Percentiles rank a stretch among this genome's conserved stretches.
Conservation (phyloP, 352 stramenopile species). For the Phytophthora podocarpi region DNA sequence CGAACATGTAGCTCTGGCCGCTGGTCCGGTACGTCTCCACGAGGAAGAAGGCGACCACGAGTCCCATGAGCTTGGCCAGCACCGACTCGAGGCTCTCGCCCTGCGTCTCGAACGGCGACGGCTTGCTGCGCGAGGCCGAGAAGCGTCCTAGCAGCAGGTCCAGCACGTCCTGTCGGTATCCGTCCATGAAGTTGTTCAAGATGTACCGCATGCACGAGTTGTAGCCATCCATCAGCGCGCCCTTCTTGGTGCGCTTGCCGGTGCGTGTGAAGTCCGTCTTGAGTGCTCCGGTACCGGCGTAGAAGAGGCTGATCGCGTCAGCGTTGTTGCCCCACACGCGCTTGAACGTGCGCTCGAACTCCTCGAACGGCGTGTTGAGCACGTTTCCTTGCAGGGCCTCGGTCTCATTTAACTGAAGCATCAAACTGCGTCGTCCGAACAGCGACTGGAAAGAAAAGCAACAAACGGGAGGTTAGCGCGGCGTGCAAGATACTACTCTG, state of each 20-base stretch:
- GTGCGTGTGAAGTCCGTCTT: slow-evolving; percentile 97
- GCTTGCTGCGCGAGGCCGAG: slow-evolving; percentile 52
- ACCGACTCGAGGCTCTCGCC: slow-evolving; percentile 64
- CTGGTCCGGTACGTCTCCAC: slow-evolving; percentile 58
- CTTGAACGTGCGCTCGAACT: slow-evolving; percentile 84
- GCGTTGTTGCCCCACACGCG: slow-evolving; percentile 96
- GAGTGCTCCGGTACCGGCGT: slow-evolving; percentile 93
- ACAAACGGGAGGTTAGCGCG: background rate
- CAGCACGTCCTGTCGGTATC: slow-evolving; percentile 93
- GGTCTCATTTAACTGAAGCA: slow-evolving; percentile 83
- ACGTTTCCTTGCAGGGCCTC: slow-evolving; percentile 72
- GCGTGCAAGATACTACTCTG: background rate
- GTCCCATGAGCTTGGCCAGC: slow-evolving; percentile 53
- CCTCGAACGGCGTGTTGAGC: slow-evolving; percentile 63
- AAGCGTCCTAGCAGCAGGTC: slow-evolving; percentile 89
- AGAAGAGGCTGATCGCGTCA: slow-evolving; percentile 94
- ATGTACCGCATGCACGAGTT: slow-evolving; percentile 96
- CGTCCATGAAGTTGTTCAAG: slow-evolving; percentile 97
- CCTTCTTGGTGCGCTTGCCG: slow-evolving; percentile 92
- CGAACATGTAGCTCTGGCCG: slow-evolving; percentile 51
- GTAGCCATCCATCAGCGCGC: slow-evolving; percentile 93
- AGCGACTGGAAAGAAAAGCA: slow-evolving; percentile 80
- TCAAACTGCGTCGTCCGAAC: slow-evolving; percentile 89
- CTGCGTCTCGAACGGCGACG: slow-evolving; percentile 51
- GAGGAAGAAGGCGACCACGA: slow-evolving; percentile 63